phyloP scores from a whole-genome alignment of 2,329 filamentous ascomycete genomes.

The Arthrinium puccinioides region DNA sequence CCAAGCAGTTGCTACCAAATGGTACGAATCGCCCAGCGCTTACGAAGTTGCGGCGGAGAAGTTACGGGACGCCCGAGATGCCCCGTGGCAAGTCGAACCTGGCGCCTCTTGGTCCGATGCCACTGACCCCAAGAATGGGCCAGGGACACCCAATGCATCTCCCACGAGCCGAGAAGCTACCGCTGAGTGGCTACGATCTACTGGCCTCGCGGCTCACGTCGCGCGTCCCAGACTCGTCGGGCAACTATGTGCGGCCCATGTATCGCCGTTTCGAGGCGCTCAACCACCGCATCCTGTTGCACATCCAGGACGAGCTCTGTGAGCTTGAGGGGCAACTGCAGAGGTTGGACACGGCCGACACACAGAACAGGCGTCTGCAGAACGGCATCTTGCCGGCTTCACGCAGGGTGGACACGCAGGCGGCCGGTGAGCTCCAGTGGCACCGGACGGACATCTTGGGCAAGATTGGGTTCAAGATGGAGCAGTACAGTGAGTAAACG shows the following conservation, averaged over 20 bases:
- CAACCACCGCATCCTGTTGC: constrained; percentile 74
- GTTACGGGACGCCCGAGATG: constrained; percentile 36
- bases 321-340: constrained; percentile 75
- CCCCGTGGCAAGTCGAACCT: constrained; percentile 29
- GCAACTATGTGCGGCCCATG: constrained; percentile 41
- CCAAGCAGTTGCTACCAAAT: no score
- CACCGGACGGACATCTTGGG: constrained; percentile 54
- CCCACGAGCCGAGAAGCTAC: constrained; percentile 32
- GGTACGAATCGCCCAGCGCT: no score
- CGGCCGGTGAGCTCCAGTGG: constrained; percentile 50
- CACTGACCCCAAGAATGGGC: constrained; percentile 27
- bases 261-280: constrained; percentile 78
- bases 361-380: constrained; percentile 34
- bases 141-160: constrained; percentile 26
- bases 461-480: constrained; percentile 57
- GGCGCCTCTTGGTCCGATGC: constrained; percentile 27
- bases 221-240: constrained; percentile 6
- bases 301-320: constrained; percentile 77
- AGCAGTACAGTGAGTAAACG: constrained; percentile 61
- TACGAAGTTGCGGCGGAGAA: constrained; percentile 19
- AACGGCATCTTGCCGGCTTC: constrained; percentile 49
- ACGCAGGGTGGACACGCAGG: constrained; percentile 46
- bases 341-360: constrained; percentile 55
- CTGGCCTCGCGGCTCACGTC: constrained; percentile 45
- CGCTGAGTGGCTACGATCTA: constrained; percentile 54